phyloP scores from a whole-genome alignment of 2,329 filamentous ascomycete genomes.

The Coccinonectria pachysandricola region DNA sequence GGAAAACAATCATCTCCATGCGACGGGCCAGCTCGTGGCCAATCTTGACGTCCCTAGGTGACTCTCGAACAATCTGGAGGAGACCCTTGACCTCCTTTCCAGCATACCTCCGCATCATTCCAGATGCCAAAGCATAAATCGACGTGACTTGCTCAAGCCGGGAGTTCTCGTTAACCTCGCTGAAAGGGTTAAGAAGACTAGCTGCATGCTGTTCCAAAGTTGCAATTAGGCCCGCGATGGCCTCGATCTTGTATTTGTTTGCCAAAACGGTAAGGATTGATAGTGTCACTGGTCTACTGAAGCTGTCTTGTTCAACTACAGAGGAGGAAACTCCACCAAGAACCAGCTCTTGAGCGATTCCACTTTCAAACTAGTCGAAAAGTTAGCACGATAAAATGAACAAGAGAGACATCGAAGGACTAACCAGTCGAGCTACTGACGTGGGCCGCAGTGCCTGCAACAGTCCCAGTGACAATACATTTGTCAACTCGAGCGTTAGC shows the following conservation, averaged over 20 bases:
- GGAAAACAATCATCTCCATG: conserved; percentile 32
- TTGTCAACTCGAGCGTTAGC: conserved; percentile 21
- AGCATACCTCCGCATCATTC: conserved; percentile 28
- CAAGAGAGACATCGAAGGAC: conserved; percentile 3
- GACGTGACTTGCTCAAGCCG: conserved; percentile 21
- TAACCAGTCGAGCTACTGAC: conserved; percentile 25
- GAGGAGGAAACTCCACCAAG: conserved; percentile 15
- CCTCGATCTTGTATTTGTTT: conserved; percentile 35
- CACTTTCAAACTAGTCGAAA: conserved; percentile 24
- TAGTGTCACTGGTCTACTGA: conserved; percentile 19
- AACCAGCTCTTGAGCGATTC: conserved; percentile 26
- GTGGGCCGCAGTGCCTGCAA: conserved; percentile 26
- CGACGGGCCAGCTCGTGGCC: conserved; percentile 32
- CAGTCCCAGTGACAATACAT: conserved; percentile 29
- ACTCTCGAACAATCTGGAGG: conserved; percentile 26
- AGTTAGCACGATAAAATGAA: conserved; percentile 4
- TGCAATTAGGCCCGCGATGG: conserved; percentile 15
- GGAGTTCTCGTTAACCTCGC: conserved; percentile 3
- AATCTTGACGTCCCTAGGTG: conserved; percentile 21
- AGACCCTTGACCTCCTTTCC: conserved; percentile 25
- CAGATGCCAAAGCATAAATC: conserved; percentile 26
- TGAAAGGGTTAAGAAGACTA: conserved; percentile 8
- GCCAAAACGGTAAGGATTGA: conserved; percentile 32
- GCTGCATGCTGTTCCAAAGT: conserved; percentile 17
- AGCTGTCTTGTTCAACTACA: conserved; percentile 1